Evolutionary conservation across 805 yeast genomes (phyloP).

Genomic region (Zygosaccharomyces rouxii): DNA sequence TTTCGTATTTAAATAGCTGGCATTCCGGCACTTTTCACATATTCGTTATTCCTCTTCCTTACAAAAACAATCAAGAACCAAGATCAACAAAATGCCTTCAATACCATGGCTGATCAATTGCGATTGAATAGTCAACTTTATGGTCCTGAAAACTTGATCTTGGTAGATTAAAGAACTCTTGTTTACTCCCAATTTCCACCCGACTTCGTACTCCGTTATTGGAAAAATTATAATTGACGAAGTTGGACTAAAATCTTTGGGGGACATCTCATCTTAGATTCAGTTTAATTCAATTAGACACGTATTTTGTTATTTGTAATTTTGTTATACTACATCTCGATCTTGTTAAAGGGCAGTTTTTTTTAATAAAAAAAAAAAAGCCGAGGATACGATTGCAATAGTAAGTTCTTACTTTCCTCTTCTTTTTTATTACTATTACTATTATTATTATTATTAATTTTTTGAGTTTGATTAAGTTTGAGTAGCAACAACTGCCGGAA

Average conservation of each 20-base stretch:
- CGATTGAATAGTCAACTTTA: background rate
- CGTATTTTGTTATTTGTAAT: background rate
- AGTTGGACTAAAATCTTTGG: constrained; percentile 36
- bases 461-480: constrained; percentile 6
- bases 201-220: constrained; percentile 17
- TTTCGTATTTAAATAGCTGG: background rate
- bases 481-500: constrained; percentile 36
- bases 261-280: constrained; percentile 19
- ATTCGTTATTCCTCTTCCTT: background rate
- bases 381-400: too few species aligned
- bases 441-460: too few species aligned
- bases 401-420: background rate
- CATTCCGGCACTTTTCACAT: background rate
- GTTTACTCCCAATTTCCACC: constrained; percentile 35
- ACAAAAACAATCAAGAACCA: background rate
- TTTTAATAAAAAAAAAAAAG: background rate
- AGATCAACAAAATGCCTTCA: constrained; percentile 9
- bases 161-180: constrained; percentile 25
- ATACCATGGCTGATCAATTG: background rate
- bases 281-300: constrained; percentile 4
- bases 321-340: constrained; percentile 14
- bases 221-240: constrained; percentile 19
- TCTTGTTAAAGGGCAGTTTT: background rate
- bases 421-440: background rate
- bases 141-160: constrained; percentile 34